Conservation (phyloP, 192 early-diverging fungal genomes). For the Mortierella antarctica region DNA sequence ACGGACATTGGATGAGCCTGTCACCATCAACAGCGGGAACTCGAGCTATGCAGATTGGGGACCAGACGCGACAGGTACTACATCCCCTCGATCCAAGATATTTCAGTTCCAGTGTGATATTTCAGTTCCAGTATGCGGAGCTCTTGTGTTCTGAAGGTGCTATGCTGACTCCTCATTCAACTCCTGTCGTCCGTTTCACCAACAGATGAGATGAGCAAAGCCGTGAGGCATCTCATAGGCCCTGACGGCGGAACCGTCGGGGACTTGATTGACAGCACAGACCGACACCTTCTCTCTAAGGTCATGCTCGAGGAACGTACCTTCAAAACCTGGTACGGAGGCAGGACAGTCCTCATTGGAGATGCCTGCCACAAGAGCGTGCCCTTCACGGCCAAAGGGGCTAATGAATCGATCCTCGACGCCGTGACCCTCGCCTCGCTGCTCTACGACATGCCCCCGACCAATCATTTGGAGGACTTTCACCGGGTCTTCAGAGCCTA, state of each 20-base stretch:
- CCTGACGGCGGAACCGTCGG: slow-evolving; percentile 6
- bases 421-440: slow-evolving; percentile 22
- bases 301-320: slow-evolving; percentile 26
- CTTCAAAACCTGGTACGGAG: slow-evolving; percentile 20
- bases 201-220: slow-evolving; percentile 32
- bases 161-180: background rate
- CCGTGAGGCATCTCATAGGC: slow-evolving; percentile 14
- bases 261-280: slow-evolving; percentile 18
- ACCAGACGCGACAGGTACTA: slow-evolving; percentile 20
- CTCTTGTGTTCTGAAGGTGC: background rate
- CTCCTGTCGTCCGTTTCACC: background rate
- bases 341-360: slow-evolving; percentile 26
- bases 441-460: slow-evolving; percentile 13
- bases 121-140: background rate
- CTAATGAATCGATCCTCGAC: slow-evolving; percentile 29
- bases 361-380: slow-evolving; percentile 39
- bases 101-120: background rate
- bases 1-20: slow-evolving; percentile 12
- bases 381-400: slow-evolving; percentile 18
- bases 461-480: background rate
- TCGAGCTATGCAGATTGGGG: slow-evolving; percentile 20
- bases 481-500: slow-evolving; percentile 12
- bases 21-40: slow-evolving; percentile 6
- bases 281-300: slow-evolving; percentile 13
- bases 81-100: background rate